These are phyloP conservation scores for Candida succiphila DNA, from an alignment of 805 yeast genomes.

Conservation along the genomic window DNA sequence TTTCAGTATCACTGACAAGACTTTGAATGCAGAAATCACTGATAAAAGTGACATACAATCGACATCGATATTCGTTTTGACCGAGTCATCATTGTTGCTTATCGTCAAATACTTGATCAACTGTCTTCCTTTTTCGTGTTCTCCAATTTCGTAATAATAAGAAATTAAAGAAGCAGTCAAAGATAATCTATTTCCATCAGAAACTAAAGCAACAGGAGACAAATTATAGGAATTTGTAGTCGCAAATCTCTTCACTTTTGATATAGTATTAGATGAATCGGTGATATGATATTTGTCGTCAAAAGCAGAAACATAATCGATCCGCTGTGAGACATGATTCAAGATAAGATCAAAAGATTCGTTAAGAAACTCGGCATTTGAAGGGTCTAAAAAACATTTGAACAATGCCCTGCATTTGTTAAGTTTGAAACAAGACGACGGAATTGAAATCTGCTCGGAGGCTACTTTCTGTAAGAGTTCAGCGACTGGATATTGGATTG, in stretches of 20 bases:
- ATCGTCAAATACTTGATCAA: conserved; percentile 16
- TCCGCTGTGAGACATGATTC: conserved; percentile 11
- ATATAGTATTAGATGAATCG: conserved; percentile 4
- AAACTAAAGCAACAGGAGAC: conserved; percentile 1
- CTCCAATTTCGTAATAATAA: conserved; percentile 15
- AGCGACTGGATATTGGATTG: not conserved
- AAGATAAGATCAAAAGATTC: conserved; percentile 17
- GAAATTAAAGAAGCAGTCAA: conserved; percentile 20
- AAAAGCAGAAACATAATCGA: conserved; percentile 7
- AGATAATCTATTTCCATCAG: conserved; percentile 20
- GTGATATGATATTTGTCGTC: conserved; percentile 1
- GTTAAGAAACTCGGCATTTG: conserved; percentile 9
- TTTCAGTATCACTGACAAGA: conserved; percentile 12
- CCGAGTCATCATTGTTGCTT: conserved; percentile 2
- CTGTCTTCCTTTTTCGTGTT: conserved; percentile 10
- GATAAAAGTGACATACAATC: conserved; percentile 19
- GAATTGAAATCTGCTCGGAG: conserved; percentile 7
- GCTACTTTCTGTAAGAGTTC: not conserved
- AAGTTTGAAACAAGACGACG: conserved; percentile 15
- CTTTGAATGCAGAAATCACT: conserved; percentile 17
- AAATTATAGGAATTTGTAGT: not conserved
- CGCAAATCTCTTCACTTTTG: not conserved
- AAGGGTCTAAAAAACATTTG: conserved; percentile 16
- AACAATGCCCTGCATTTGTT: conserved; percentile 17
- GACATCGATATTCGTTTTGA: too few relatives aligned